A percentile compares a stretch with the other conserved stretches of the same genome.
These are phyloP conservation scores for Phytophthora hibernalis DNA, from an alignment of 352 stramenopile species.

Conservation along the genomic window DNA sequence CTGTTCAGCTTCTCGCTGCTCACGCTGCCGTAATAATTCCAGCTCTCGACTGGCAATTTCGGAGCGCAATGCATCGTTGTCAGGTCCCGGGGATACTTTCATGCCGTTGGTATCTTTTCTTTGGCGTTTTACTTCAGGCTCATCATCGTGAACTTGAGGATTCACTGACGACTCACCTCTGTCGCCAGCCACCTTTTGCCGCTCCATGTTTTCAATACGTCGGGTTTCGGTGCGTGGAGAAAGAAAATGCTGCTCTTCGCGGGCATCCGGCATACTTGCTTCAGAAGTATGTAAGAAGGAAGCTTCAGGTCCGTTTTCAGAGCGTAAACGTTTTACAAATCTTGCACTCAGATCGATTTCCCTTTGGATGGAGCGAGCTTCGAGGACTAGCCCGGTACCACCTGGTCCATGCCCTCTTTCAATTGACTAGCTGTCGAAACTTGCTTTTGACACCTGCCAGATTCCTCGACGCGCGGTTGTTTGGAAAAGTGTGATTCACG, in stretches of 20 bases:
- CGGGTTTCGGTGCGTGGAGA: slow-evolving; percentile 12
- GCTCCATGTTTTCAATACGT: slow-evolving; percentile 23
- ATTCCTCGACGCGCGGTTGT: slow-evolving; percentile 34
- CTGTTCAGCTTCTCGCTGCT: slow-evolving; percentile 39
- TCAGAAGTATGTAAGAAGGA: slow-evolving; percentile 17
- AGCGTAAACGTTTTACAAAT: slow-evolving; percentile 19
- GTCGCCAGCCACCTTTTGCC: slow-evolving; percentile 19
- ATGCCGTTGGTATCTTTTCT: slow-evolving; percentile 10
- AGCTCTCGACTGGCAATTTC: slow-evolving; percentile 45
- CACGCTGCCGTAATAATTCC: slow-evolving; percentile 34
- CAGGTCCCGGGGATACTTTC: neutral
- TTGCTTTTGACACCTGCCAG: slow-evolving; percentile 42
- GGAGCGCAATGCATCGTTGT: slow-evolving; percentile 20
- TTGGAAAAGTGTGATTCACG: slow-evolving; percentile 30
- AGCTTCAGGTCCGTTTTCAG: slow-evolving; percentile 18
- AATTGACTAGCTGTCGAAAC: slow-evolving; percentile 48
- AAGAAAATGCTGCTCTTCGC: slow-evolving; percentile 10
- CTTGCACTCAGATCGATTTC: slow-evolving; percentile 26
- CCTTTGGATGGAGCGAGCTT: slow-evolving; percentile 40
- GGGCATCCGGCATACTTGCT: neutral
- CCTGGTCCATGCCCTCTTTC: slow-evolving; percentile 23
- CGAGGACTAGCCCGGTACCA: slow-evolving; percentile 26
- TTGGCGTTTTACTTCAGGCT: slow-evolving; percentile 19
- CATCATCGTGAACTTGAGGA: slow-evolving; percentile 12
- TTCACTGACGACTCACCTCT: slow-evolving; percentile 4